Evolutionary conservation across 176 grass and related monocot species (phyloP).

Genomic region (Triticum aestivum): IWGSC_CS_RefSeq_v2.1 NC_057809.1:87632389-87632888

Average conservation of each 20-base stretch:
- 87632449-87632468: too few relatives aligned
- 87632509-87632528: not conserved
- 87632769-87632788: constrained; percentile 17
- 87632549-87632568: too few relatives aligned
- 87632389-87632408: too few relatives aligned
- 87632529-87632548: too few relatives aligned
- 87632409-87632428: too few relatives aligned
- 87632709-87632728: not conserved
- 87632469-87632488: too few relatives aligned
- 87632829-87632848: not conserved
- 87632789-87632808: not conserved
- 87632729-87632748: not conserved
- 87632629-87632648: not conserved
- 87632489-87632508: not conserved
- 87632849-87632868: not conserved
- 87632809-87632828: not conserved
- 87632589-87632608: too few relatives aligned
- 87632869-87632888: too few relatives aligned
- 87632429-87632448: too few relatives aligned
- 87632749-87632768: not conserved
- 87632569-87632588: too few relatives aligned
- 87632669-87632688: not conserved
- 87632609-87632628: too few relatives aligned
- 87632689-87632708: not conserved
- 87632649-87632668: not conserved